A percentile compares a stretch with the other conserved stretches of the same genome.
phyloP scores from a whole-genome alignment of 83 land plant genomes.

The Diphasiastrum complanatum region DNA sequence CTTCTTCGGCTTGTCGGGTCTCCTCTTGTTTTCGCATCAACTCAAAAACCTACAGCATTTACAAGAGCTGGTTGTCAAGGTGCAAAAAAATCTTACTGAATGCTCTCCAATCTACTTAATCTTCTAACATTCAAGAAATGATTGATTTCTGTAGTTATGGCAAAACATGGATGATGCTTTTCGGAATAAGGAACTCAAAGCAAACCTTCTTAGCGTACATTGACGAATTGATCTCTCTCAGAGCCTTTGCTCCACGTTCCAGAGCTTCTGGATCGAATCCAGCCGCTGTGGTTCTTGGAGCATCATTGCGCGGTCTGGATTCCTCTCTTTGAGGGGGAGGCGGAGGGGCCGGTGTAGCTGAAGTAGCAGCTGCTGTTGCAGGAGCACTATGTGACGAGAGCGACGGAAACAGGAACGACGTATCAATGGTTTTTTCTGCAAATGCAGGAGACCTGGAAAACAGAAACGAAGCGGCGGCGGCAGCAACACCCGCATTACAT shows the following conservation, averaged over 20 bases:
- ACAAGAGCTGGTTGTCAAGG: too few relatives aligned
- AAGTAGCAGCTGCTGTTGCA: slow-evolving; percentile 13
- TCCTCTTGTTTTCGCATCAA: slow-evolving; percentile 81
- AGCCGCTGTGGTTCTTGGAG: slow-evolving; percentile 77
- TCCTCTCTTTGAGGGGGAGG: slow-evolving; percentile 22
- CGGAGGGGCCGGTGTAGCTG: too few relatives aligned
- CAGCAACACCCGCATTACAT: slow-evolving; percentile 20
- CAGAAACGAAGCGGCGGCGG: slow-evolving; percentile 37
- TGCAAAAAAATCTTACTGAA: background rate
- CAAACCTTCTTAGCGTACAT: slow-evolving; percentile 62
- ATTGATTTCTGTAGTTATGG: background rate
- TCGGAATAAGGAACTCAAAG: background rate
- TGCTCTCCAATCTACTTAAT: background rate
- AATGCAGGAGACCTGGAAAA: slow-evolving; percentile 20
- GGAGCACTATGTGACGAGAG: slow-evolving; percentile 23
- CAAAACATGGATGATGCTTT: background rate
- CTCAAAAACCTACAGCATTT: slow-evolving; percentile 60
- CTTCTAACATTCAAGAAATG: background rate
- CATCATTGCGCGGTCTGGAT: slow-evolving; percentile 49
- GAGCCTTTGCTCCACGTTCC: slow-evolving; percentile 74
- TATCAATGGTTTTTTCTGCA: slow-evolving; percentile 43
- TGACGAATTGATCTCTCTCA: slow-evolving; percentile 54
- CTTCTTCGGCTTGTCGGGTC: slow-evolving; percentile 62
- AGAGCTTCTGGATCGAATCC: slow-evolving; percentile 89
- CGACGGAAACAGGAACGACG: slow-evolving; percentile 28